Conservation (phyloP, 768 basidiomycete species). For the Tricholoma terreum region DNA sequence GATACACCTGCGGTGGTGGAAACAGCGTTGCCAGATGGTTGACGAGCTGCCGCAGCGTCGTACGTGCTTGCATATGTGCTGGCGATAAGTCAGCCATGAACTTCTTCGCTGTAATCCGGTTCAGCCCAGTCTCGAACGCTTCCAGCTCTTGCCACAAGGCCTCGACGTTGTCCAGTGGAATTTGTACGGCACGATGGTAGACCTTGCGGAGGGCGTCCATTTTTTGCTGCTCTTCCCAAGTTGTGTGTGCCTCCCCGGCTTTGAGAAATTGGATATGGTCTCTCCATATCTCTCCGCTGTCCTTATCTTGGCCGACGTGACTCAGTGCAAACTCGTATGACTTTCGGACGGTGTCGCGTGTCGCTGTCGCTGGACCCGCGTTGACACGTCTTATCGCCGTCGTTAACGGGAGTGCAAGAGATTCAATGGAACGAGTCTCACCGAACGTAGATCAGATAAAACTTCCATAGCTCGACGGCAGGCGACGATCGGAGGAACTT, state of each 20-base stretch:
- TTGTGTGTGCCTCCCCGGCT: slow-evolving; percentile 71
- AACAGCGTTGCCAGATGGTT: slow-evolving; percentile 67
- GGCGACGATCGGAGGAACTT: slow-evolving; percentile 82
- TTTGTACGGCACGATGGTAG: slow-evolving; percentile 91
- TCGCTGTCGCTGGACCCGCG: slow-evolving; percentile 53
- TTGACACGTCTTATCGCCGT: slow-evolving; percentile 56
- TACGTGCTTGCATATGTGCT: slow-evolving; percentile 92
- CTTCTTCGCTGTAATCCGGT: slow-evolving; percentile 94
- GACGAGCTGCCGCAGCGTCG: slow-evolving; percentile 77
- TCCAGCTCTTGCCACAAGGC: slow-evolving; percentile 92
- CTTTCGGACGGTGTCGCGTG: slow-evolving; percentile 76
- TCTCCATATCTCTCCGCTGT: slow-evolving; percentile 88
- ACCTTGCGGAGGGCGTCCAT: slow-evolving; percentile 91
- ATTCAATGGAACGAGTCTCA: slow-evolving; percentile 35
- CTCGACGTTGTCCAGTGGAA: slow-evolving; percentile 92
- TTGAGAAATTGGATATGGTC: slow-evolving; percentile 92
- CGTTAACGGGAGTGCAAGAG: not conserved
- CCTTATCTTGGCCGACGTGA: slow-evolving; percentile 88
- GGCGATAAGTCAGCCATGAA: slow-evolving; percentile 92
- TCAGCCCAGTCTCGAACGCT: slow-evolving; percentile 84
- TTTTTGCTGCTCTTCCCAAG: slow-evolving; percentile 95
- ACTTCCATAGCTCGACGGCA: slow-evolving; percentile 88
- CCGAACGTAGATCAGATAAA: slow-evolving; percentile 93
- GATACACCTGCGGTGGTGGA: slow-evolving; percentile 19
- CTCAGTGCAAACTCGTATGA: slow-evolving; percentile 93